A percentile compares a stretch with the other conserved stretches of the same genome.
Conservation (phyloP, 2,329 filamentous ascomycete genomes). For the Aspergillus neotritici region DNA sequence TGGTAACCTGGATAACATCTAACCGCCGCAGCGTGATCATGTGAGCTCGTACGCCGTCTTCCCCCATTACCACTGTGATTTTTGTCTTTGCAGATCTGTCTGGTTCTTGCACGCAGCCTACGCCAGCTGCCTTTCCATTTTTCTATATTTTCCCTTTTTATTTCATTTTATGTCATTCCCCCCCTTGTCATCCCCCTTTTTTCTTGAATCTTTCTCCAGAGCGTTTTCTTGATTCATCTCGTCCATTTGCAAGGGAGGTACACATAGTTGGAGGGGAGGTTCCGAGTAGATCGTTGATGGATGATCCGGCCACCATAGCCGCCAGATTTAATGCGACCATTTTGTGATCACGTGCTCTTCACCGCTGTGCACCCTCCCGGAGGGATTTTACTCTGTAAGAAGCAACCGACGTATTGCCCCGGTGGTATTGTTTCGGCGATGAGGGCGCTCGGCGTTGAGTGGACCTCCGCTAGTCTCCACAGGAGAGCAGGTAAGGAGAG, state of each 20-base stretch:
- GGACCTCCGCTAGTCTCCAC: too few species aligned
- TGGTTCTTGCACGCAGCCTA: too few species aligned
- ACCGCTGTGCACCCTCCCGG: neutral
- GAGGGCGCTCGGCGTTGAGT: too few species aligned
- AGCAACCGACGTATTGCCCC: too few species aligned
- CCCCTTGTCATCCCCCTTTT: neutral
- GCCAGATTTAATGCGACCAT: too few species aligned
- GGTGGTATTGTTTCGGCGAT: too few species aligned
- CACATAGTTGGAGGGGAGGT: neutral
- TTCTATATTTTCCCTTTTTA: neutral
- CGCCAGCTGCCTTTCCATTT: too few species aligned
- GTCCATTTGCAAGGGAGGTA: neutral
- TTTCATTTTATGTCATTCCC: neutral
- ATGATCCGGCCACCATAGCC: too few species aligned
- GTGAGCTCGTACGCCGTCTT: conserved; percentile 35
- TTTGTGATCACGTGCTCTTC: too few species aligned
- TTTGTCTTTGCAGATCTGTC: too few species aligned
- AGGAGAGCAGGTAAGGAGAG: too few species aligned
- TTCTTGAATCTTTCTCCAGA: conserved; percentile 1
- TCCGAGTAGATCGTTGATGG: neutral
- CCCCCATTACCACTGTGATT: neutral
- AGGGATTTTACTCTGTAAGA: neutral
- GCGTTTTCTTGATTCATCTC: conserved; percentile 4
- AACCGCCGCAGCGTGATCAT: conserved; percentile 46
- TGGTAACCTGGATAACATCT: too few species aligned